phyloP scores from a whole-genome alignment of 768 basidiomycete species.

The Candolleomyces eurysporus region DNA sequence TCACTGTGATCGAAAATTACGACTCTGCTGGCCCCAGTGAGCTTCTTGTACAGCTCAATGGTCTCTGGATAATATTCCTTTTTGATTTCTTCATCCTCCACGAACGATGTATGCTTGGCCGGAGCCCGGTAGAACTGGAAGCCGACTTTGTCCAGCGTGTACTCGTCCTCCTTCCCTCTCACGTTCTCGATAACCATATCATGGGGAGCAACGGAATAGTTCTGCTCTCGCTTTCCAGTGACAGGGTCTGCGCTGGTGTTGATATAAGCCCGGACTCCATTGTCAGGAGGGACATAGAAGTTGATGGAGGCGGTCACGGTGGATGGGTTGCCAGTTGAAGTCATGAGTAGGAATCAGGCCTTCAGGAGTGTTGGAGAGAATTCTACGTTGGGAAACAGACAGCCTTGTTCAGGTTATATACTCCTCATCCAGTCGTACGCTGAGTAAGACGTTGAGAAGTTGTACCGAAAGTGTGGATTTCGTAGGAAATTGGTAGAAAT shows the following conservation, averaged over 20 bases:
- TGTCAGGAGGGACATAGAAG: slow-evolving; percentile 19
- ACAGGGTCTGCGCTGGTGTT: slow-evolving; percentile 21
- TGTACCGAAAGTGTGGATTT: too few species aligned
- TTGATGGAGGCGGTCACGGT: slow-evolving; percentile 4
- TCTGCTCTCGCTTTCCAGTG: slow-evolving; percentile 19
- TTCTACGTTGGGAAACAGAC: too few species aligned
- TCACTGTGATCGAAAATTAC: slow-evolving; percentile 65
- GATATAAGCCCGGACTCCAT: slow-evolving; percentile 23
- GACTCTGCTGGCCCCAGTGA: slow-evolving; percentile 55
- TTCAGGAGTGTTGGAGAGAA: not conserved
- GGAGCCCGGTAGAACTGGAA: slow-evolving; percentile 41
- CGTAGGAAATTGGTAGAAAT: too few species aligned
- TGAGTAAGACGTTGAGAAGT: too few species aligned
- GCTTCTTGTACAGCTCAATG: slow-evolving; percentile 49
- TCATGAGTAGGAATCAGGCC: not conserved
- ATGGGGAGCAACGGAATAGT: slow-evolving; percentile 15
- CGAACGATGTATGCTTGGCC: slow-evolving; percentile 45
- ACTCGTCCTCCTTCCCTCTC: slow-evolving; percentile 45
- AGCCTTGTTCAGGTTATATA: too few species aligned
- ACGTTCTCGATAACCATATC: slow-evolving; percentile 49
- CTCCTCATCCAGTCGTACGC: too few species aligned
- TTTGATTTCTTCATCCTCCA: slow-evolving; percentile 36
- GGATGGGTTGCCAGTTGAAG: slow-evolving; percentile 1
- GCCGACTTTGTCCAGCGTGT: slow-evolving; percentile 47
- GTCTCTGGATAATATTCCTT: slow-evolving; percentile 59